Evolutionary conservation across 1,139 yeast species (phyloP).

Genomic region (Pneumocystis oryctolagi): DNA sequence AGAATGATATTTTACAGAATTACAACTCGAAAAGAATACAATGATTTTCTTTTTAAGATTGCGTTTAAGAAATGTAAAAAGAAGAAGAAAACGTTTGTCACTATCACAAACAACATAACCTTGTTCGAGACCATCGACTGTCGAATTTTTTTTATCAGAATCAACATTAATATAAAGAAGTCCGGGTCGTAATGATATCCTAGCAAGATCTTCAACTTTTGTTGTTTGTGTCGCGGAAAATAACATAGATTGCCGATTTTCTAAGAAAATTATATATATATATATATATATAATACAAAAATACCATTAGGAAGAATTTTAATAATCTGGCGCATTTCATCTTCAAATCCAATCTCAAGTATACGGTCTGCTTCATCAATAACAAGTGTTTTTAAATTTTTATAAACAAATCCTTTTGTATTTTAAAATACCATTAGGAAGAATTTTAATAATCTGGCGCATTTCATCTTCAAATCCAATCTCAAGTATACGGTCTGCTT

Average conservation of each 20-base stretch:
- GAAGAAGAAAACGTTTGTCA: conserved; percentile 75
- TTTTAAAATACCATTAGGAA: conserved; percentile 62
- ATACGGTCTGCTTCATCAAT: conserved; percentile 90
- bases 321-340: conserved; percentile 93
- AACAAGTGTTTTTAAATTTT: conserved; percentile 80
- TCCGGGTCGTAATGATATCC: conserved; percentile 88
- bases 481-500: conserved; percentile 78
- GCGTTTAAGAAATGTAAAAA: conserved; percentile 85
- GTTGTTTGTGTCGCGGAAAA: conserved; percentile 98
- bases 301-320: conserved; percentile 61
- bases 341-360: conserved; percentile 93
- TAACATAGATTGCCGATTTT: conserved; percentile 89
- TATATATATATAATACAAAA: neutral
- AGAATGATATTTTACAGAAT: conserved; percentile 89
- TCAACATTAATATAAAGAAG: conserved; percentile 92
- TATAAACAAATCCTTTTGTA: conserved; percentile 84
- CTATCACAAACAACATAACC: conserved; percentile 96
- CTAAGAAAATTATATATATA: conserved; percentile 20
- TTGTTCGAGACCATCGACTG: conserved; percentile 94
- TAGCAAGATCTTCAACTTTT: conserved; percentile 92
- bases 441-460: conserved; percentile 85
- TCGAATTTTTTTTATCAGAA: conserved; percentile 49
- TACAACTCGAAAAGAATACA: conserved; percentile 90
- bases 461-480: conserved; percentile 97
- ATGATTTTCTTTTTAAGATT: conserved; percentile 74